Percentiles rank a stretch among this genome's conserved stretches.
Evolutionary conservation across 2,329 filamentous ascomycete species (phyloP).

Genomic region (Fusarium anthophilum): DNA sequence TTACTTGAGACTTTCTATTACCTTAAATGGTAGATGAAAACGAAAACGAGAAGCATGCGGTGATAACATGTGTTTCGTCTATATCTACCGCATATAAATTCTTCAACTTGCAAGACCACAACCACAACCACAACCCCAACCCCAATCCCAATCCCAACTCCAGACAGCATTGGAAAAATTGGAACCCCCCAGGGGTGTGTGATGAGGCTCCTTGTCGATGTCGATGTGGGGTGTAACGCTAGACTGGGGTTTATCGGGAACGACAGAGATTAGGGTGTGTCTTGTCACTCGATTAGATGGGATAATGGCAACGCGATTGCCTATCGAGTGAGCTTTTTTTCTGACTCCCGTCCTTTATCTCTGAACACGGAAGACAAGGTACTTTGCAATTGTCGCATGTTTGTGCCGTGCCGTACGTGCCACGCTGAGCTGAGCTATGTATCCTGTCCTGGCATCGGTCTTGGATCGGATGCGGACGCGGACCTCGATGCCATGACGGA

Average conservation of each 20-base stretch:
- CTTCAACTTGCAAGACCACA: not conserved
- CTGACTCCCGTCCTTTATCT: slow-evolving; percentile 8
- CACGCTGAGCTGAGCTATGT: not conserved
- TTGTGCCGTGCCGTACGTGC: not conserved
- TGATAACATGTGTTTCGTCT: not conserved
- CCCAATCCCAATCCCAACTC: not conserved
- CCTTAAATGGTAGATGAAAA: too few relatives aligned
- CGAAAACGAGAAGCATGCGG: not conserved
- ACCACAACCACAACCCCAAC: not conserved
- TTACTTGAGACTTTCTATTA: not conserved
- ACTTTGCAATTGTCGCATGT: slow-evolving; percentile 13
- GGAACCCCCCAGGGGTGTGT: slow-evolving; percentile 13
- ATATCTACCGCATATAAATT: not conserved
- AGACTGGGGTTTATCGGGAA: slow-evolving; percentile 37
- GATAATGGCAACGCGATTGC: slow-evolving; percentile 34
- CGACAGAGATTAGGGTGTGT: slow-evolving; percentile 33
- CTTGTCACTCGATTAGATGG: slow-evolving; percentile 38
- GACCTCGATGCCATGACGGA: slow-evolving; percentile 20
- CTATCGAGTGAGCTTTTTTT: slow-evolving; percentile 32
- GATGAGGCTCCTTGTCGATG: slow-evolving; percentile 5
- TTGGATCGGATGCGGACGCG: slow-evolving; percentile 22
- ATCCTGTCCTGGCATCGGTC: slow-evolving; percentile 4
- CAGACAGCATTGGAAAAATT: not conserved
- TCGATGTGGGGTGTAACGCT: slow-evolving; percentile 27
- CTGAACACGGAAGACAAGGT: slow-evolving; percentile 14